These are phyloP conservation scores for Rusavskia elegans DNA, from an alignment of 495 filamentous ascomycete species.

Conservation along the genomic window DNA sequence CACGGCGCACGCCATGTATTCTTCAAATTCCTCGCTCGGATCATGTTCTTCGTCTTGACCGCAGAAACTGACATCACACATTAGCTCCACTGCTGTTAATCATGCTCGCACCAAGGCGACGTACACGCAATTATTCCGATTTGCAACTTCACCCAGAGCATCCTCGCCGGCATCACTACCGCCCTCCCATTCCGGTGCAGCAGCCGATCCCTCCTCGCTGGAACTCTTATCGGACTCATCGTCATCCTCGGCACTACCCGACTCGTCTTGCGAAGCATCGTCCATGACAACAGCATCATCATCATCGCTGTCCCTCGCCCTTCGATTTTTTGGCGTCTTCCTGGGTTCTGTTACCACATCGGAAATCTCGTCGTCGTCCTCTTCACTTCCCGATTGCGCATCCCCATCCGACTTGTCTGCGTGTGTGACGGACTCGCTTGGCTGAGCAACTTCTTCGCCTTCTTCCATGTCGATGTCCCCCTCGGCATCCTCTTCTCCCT, in stretches of 20 bases:
- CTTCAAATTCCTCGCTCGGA: conserved; percentile 74
- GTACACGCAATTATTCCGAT: conserved; percentile 48
- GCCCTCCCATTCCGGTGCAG: conserved; percentile 47
- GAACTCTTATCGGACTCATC: conserved; percentile 35
- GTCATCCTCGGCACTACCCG: conserved; percentile 19
- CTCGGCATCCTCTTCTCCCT: conserved; percentile 34
- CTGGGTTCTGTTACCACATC: conserved; percentile 9
- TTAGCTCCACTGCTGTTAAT: conserved; percentile 9
- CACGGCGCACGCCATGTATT: conserved; percentile 59
- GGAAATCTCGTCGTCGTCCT: conserved; percentile 26
- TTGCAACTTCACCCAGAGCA: conserved; percentile 45
- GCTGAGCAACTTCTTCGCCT: conserved; percentile 21
- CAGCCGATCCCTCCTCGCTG: conserved; percentile 50
- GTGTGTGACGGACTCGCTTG: conserved; percentile 33
- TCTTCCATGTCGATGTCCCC: conserved; percentile 29
- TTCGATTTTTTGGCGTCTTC: not conserved
- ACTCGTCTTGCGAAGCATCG: conserved; percentile 7
- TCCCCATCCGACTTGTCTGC: conserved; percentile 36
- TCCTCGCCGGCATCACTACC: conserved; percentile 49
- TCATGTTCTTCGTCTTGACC: conserved; percentile 72
- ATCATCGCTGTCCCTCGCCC: conserved; percentile 4
- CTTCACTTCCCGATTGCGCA: conserved; percentile 18
- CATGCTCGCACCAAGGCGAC: conserved; percentile 17
- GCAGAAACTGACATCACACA: conserved; percentile 41
- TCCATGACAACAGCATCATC: conserved; percentile 3